Base-by-base conservation (phyloP, 2,329 filamentous ascomycete genomes). In the Venturia aucupariae region DNA sequence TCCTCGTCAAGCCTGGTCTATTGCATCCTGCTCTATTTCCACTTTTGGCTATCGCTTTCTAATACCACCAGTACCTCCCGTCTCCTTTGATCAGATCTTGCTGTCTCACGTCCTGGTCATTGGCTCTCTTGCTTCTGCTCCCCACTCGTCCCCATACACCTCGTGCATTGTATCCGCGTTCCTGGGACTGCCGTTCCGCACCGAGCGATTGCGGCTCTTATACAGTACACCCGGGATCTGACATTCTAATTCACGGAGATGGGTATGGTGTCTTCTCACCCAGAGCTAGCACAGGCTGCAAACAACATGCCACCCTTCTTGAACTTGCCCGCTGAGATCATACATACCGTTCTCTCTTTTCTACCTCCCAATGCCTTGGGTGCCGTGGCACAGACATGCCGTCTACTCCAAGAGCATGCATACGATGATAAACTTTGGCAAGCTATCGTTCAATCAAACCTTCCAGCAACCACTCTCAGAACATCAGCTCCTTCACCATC, bases 381-480 rank as follows among this genome's bases (percentile, higher is more conserved):
- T 32, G 74, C 77, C 1, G 73, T 87, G 15, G 83, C 86, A 1
- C 76, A 77, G 11, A 87, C 86, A 30, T 93, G 87, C 73, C 85
- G 78, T 30, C 71, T 74, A 4, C 77, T 96, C 2, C 79, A 73
- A 61, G 74, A 75, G 11, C 84, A 88, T 69, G 83, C 86, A 35
- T 76, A 78, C 5, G 82, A 85, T 65, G 90, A 96, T 67, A 76
- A 83, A 7, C 79, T 90, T 46, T 97, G 92, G 91, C 83, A 86
- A 54, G 76, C 78, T 0, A 80, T 89, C 22, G 83, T 96, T 15
- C 86, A 91, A 70, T 75, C 81, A 6, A 86, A 90, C 67, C 77
- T 94, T 0, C 87, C 88, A 0, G 68, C 68, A 0, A 67, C 54
- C 32, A 64, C 39, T 8, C 65, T 75, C 4, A 65, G 67, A 76